Conservation (phyloP, 2,329 filamentous ascomycete genomes). For the Neonectria neomacrospora region DNA sequence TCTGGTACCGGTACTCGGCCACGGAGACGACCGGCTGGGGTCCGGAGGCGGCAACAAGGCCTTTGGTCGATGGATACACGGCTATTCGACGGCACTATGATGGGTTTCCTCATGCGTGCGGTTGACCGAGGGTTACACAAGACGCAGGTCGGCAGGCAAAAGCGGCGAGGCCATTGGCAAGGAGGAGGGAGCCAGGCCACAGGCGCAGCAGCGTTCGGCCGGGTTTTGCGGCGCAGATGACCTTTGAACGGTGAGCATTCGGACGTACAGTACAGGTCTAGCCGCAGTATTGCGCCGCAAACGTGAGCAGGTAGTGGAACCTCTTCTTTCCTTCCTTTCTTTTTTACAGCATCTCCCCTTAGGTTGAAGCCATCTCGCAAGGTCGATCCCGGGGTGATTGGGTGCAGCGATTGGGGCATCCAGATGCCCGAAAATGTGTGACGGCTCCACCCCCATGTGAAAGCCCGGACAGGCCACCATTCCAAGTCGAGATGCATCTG, state of each 20-base stretch:
- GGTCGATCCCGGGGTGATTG: constrained; percentile 6
- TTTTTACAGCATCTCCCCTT: not conserved
- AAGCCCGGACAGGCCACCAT: constrained; percentile 19
- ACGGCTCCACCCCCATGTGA: constrained; percentile 18
- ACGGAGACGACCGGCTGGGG: constrained; percentile 30
- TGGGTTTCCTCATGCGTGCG: constrained; percentile 33
- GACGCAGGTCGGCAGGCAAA: constrained; percentile 35
- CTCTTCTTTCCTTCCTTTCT: not conserved
- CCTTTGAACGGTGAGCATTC: constrained; percentile 3
- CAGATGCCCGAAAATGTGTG: constrained; percentile 5
- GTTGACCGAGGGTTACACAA: constrained; percentile 40
- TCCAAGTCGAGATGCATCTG: constrained; percentile 20
- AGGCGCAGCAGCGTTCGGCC: constrained; percentile 29
- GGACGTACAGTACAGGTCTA: not conserved
- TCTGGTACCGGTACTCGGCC: constrained; percentile 31
- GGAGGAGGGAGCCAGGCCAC: constrained; percentile 25
- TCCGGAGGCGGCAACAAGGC: constrained; percentile 29
- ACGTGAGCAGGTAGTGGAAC: not conserved
- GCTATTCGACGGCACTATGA: constrained; percentile 30
- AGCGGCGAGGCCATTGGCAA: constrained; percentile 35
- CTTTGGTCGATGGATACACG: constrained; percentile 31
- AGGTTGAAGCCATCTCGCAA: constrained; percentile 8
- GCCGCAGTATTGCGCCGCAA: not conserved
- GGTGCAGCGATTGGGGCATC: constrained; percentile 12
- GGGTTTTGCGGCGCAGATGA: constrained; percentile 27